phyloP scores from a whole-genome alignment of 495 filamentous ascomycete genomes.

The Penicillium daleae region DNA sequence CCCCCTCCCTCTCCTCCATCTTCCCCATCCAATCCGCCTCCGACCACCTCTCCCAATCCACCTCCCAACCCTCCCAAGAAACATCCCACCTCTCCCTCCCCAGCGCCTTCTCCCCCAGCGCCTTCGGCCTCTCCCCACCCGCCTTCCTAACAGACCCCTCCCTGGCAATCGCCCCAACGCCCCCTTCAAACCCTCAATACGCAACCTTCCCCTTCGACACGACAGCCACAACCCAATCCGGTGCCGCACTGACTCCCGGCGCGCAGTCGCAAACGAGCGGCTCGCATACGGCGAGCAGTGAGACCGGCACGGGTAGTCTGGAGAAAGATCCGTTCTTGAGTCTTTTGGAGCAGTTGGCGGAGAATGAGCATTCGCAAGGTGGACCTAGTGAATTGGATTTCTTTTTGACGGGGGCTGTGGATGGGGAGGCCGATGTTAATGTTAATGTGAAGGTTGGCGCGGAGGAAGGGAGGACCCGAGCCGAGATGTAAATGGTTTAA shows the following conservation, averaged over 20 bases:
- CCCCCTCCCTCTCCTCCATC: conserved; percentile 26
- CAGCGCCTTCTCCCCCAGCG: conserved; percentile 38
- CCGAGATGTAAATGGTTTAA: not conserved
- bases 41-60: conserved; percentile 11
- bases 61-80: conserved; percentile 4
- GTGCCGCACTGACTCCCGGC: conserved; percentile 39
- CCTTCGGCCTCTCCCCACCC: conserved; percentile 38
- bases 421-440: conserved; percentile 19
- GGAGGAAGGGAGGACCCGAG: not conserved
- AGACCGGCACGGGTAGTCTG: conserved; percentile 18
- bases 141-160: conserved; percentile 34
- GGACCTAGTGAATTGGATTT: conserved; percentile 74
- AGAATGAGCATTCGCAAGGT: conserved; percentile 66
- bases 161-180: conserved; percentile 38
- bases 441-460: not conserved
- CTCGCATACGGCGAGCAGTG: conserved; percentile 36
- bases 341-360: conserved; percentile 76
- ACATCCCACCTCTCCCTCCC: conserved; percentile 25
- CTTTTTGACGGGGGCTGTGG: conserved; percentile 54
- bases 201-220: conserved; percentile 51
- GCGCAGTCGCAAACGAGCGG: conserved; percentile 42
- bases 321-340: conserved; percentile 83
- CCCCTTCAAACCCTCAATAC: conserved; percentile 45
- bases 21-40: conserved; percentile 33
- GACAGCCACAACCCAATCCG: conserved; percentile 12